These are phyloP conservation scores for Acacia pycnantha DNA, from an alignment of 331 rosid genomes.

Conservation along the genomic window DNA sequence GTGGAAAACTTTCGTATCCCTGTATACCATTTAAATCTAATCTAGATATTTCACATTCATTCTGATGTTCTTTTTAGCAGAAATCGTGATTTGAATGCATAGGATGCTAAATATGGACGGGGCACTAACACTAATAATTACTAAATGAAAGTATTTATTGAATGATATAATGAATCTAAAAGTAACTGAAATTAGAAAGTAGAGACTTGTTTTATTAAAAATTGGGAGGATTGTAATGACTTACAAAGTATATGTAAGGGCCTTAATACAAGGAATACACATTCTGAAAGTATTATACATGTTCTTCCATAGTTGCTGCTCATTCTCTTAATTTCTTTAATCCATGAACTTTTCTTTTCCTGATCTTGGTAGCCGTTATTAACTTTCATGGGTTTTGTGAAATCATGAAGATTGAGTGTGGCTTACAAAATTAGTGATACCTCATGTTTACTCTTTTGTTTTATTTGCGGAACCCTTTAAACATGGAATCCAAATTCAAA, in stretches of 20 bases:
- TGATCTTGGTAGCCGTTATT: not conserved
- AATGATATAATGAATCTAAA: not conserved
- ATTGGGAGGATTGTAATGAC: not conserved
- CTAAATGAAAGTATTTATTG: not conserved
- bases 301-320: not conserved
- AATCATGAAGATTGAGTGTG: not conserved
- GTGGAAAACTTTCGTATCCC: not conserved
- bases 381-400: not conserved
- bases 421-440: not conserved
- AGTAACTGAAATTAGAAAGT: not conserved
- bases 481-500: not conserved
- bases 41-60: slow-evolving; percentile 1
- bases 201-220: not conserved
- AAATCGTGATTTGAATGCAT: slow-evolving; percentile 13
- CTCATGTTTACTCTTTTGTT: not conserved
- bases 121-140: not conserved
- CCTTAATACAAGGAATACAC: not conserved
- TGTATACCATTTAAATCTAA: not conserved
- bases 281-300: not conserved
- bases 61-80: not conserved
- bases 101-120: not conserved
- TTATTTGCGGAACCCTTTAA: not conserved
- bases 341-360: not conserved
- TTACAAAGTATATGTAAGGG: not conserved
- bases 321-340: not conserved